Conservation (phyloP, 2,329 filamentous ascomycete species). For the Sporothrix sp. region DNA sequence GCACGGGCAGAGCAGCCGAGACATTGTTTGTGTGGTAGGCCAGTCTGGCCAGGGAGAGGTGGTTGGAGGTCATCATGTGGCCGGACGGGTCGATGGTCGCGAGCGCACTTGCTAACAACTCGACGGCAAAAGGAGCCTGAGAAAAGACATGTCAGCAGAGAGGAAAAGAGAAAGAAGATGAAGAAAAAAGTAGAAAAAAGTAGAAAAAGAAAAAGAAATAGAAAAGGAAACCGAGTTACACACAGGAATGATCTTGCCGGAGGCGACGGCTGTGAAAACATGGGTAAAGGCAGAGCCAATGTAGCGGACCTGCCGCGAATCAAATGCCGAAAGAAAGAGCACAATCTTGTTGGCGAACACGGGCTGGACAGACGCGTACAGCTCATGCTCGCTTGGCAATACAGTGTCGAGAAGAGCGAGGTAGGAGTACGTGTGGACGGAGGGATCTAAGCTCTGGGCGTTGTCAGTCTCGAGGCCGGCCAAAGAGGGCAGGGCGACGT, state of each 20-base stretch:
- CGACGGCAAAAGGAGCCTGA: slow-evolving; percentile 39
- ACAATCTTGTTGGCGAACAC: slow-evolving; percentile 33
- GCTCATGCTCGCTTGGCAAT: slow-evolving; percentile 20
- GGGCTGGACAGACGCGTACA: slow-evolving; percentile 24
- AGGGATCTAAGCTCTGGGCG: slow-evolving; percentile 40
- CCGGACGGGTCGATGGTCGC: slow-evolving; percentile 55
- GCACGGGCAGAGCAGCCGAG: slow-evolving; percentile 46
- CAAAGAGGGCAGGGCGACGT: slow-evolving; percentile 1
- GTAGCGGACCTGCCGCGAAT: slow-evolving; percentile 44
- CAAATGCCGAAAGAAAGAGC: slow-evolving; percentile 39
- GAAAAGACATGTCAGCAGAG: neutral
- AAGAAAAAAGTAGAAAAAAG: too few relatives aligned
- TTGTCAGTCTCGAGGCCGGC: neutral
- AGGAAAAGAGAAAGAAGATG: neutral
- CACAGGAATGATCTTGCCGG: slow-evolving; percentile 34
- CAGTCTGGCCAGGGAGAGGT: slow-evolving; percentile 18
- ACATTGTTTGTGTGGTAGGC: slow-evolving; percentile 48
- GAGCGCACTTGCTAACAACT: slow-evolving; percentile 43
- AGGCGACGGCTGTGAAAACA: slow-evolving; percentile 33
- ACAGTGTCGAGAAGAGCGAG: slow-evolving; percentile 37
- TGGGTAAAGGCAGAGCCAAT: slow-evolving; percentile 33
- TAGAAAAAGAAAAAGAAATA: too few relatives aligned
- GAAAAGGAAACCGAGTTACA: neutral
- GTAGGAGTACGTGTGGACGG: slow-evolving; percentile 42
- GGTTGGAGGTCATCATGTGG: slow-evolving; percentile 19